Conservation (phyloP, 73 alveolate species). For the Paramecium octaurelia region DNA sequence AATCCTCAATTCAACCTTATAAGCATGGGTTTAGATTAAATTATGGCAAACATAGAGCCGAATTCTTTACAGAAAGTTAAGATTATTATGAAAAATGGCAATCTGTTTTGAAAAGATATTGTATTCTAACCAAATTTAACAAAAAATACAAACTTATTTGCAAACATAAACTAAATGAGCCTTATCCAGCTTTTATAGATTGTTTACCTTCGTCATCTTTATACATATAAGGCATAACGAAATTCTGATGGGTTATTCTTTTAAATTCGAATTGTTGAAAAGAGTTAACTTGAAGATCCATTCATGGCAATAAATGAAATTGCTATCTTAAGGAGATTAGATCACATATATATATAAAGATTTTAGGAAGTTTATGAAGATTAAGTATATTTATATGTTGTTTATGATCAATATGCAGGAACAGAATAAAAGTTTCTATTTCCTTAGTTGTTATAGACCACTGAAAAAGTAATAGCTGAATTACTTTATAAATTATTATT, state of each 20-base stretch:
- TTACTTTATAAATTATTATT: slow-evolving; percentile 20
- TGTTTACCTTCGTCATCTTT: no score
- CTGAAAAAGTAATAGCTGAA: slow-evolving; percentile 47
- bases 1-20: slow-evolving; percentile 43
- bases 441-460: background rate
- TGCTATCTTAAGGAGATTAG: slow-evolving; percentile 45
- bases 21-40: slow-evolving; percentile 50
- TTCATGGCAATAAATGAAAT: slow-evolving; percentile 27
- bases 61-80: slow-evolving; percentile 38
- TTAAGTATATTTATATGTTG: slow-evolving; percentile 16
- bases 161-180: slow-evolving; percentile 27
- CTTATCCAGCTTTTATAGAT: slow-evolving; percentile 50
- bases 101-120: slow-evolving; percentile 22
- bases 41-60: slow-evolving; percentile 21
- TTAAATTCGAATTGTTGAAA: slow-evolving; percentile 50
- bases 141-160: slow-evolving; percentile 51
- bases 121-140: slow-evolving; percentile 48
- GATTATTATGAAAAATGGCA: slow-evolving; percentile 52
- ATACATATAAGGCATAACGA: slow-evolving; percentile 25
- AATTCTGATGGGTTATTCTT: slow-evolving; percentile 35
- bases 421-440: slow-evolving; percentile 41
- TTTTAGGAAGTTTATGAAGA: slow-evolving; percentile 60
- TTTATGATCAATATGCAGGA: slow-evolving; percentile 53
- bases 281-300: slow-evolving; percentile 39
- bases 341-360: slow-evolving; percentile 44